Base-by-base conservation (phyloP, 2,329 filamentous ascomycete genomes). In the Fusarium concolor region DNA sequence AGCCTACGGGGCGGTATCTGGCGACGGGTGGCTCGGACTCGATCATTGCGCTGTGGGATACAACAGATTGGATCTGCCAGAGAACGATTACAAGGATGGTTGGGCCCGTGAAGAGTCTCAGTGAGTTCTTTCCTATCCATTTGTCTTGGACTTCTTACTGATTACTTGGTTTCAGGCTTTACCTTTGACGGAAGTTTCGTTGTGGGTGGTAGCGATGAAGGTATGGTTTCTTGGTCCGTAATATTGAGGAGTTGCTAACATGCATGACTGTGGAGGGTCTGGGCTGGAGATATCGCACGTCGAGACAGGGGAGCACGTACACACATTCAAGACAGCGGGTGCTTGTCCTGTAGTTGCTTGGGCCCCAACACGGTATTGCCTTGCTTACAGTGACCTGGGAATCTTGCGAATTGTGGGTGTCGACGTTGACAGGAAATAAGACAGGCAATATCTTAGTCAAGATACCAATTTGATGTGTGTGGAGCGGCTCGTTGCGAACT, bases 141-240 rank as follows among this genome's bases (percentile, higher is more conserved):
- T 35, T 45, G 24, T 22, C 22, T 41, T 49, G 24, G 6, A 33
- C 47, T 41, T 12, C 24, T 52, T 15, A 39, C 71, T 73, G 43
- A 73, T 44, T 15, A 29, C n/a, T 67, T 44, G 28, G 10, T 26
- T 26, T 46, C 24, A 88, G 89, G 90, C 74, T 95, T 94, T 76
- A 91, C 88, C 17, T 94, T 92, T 78, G 92, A 94, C 72, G 92
- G 92, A 2, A 89, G 87, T 73, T 95, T 90, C 74, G 80, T 94
- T 24, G 88, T 90, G 3, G 91, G 89, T 11, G 92, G 91, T 20
- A 91, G 90, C 59, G 91, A 93, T 55, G 91, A 93, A 79, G 90
- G 88, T 83, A 79, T 75, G 80, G 11, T 26, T 24, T 10, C 15
- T 2, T 29, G 9, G 4, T 2, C 11, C 8, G 15, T 20, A 26